phyloP scores from a whole-genome alignment of 345 rosid genomes.

The Erucastrum elatum region DNA sequence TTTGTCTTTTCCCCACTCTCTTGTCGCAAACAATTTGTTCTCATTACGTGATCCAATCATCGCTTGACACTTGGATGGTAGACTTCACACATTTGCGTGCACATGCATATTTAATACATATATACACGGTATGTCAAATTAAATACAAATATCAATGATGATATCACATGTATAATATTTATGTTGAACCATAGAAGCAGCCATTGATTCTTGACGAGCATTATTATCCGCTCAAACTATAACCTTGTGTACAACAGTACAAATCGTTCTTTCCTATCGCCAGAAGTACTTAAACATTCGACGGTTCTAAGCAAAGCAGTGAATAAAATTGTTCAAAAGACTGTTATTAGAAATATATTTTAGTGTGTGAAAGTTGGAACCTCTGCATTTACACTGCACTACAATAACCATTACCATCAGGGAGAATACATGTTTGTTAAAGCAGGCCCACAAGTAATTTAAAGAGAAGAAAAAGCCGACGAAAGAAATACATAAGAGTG shows the following conservation, averaged over 20 bases:
- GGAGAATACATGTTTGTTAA: no score
- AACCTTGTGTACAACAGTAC: no score
- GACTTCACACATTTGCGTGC: background rate
- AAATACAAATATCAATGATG: constrained; percentile 30
- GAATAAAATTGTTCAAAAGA: no score
- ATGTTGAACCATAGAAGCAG: constrained; percentile 17
- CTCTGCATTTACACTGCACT: no score
- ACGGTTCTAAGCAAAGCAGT: background rate
- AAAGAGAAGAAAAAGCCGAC: no score
- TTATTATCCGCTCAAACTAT: background rate
- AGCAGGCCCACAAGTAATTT: no score
- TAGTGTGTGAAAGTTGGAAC: no score
- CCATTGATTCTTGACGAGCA: constrained; percentile 3
- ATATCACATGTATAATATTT: constrained; percentile 31
- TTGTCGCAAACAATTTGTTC: constrained; percentile 27
- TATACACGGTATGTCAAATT: constrained; percentile 27
- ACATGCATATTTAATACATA: constrained; percentile 7
- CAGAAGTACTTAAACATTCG: background rate
- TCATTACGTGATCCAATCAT: constrained; percentile 12
- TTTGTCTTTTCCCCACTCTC: constrained; percentile 18
- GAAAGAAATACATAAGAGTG: background rate
- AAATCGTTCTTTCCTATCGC: background rate
- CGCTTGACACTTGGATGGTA: constrained; percentile 11
- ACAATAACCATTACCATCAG: no score
- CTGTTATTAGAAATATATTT: no score